These are phyloP conservation scores for Russula emetica DNA, from an alignment of 768 basidiomycete species.

Conservation along the genomic window DNA sequence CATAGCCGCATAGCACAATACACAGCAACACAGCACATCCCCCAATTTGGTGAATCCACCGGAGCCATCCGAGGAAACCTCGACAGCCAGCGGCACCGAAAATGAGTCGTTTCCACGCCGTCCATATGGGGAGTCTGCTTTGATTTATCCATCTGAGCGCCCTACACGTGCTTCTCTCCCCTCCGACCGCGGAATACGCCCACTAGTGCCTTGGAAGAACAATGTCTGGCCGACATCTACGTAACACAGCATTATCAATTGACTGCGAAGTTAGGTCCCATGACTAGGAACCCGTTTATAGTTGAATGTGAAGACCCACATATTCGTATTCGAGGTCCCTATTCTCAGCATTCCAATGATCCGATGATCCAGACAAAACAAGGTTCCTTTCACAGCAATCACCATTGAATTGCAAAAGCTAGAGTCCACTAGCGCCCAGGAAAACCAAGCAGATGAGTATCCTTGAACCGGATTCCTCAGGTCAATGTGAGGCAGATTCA, in stretches of 20 bases:
- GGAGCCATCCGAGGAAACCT: slow-evolving; percentile 7
- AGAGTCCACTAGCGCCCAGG: not conserved
- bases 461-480: not conserved
- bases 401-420: not conserved
- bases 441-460: not conserved
- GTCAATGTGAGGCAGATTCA: not conserved
- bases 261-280: not conserved
- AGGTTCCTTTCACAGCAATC: not conserved
- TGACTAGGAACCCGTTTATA: not conserved
- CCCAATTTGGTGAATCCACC: slow-evolving; percentile 13
- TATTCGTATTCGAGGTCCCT: not conserved
- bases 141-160: slow-evolving; percentile 9
- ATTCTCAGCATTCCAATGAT: not conserved
- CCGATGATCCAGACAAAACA: not conserved
- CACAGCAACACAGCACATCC: slow-evolving; percentile 8
- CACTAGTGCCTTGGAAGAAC: not conserved
- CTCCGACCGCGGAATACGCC: slow-evolving; percentile 1
- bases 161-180: not conserved
- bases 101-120: slow-evolving; percentile 14
- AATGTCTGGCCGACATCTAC: not conserved
- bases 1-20: not conserved
- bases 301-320: not conserved
- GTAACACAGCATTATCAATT: slow-evolving; percentile 16
- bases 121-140: slow-evolving; percentile 10
- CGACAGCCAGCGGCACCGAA: slow-evolving; percentile 20